These are phyloP conservation scores for Trichoderma virens DNA, from an alignment of 495 filamentous ascomycete genomes.

Conservation along the genomic window DNA sequence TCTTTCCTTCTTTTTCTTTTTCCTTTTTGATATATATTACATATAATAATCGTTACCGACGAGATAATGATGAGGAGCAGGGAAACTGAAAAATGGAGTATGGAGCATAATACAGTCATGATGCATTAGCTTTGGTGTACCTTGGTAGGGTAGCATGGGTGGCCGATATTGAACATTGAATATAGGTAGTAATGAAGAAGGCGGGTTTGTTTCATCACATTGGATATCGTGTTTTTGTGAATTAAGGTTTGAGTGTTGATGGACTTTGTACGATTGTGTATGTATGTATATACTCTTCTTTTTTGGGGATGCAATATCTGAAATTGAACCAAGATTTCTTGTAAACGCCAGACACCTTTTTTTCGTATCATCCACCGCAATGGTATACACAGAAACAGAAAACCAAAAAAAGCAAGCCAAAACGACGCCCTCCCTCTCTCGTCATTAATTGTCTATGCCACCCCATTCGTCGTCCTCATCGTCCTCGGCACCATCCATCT, in stretches of 20 bases:
- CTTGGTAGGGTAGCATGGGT: too few relatives aligned
- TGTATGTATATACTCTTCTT: too few relatives aligned
- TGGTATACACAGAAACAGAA: not conserved
- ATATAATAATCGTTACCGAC: not conserved
- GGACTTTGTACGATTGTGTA: too few relatives aligned
- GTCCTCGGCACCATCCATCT: conserved; percentile 26
- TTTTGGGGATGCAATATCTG: too few relatives aligned
- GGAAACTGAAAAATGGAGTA: not conserved
- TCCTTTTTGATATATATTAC: not conserved
- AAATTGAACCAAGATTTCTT: too few relatives aligned
- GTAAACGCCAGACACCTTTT: not conserved
- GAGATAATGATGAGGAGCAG: not conserved
- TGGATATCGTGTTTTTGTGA: too few relatives aligned
- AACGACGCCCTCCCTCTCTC: not conserved
- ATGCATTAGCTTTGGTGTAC: not conserved
- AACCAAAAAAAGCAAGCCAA: not conserved
- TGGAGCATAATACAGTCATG: not conserved
- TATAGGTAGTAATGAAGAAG: too few relatives aligned
- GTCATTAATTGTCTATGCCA: conserved; percentile 58
- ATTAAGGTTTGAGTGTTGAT: too few relatives aligned
- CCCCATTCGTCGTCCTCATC: conserved; percentile 53
- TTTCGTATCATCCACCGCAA: not conserved
- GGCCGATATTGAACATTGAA: too few relatives aligned
- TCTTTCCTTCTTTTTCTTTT: not conserved
- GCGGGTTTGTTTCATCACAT: too few relatives aligned